Evolutionary conservation across 148 eudicot species (phyloP), one percentile per base, ranked within the genome.

Genomic region (Chenopodium album): DNA sequence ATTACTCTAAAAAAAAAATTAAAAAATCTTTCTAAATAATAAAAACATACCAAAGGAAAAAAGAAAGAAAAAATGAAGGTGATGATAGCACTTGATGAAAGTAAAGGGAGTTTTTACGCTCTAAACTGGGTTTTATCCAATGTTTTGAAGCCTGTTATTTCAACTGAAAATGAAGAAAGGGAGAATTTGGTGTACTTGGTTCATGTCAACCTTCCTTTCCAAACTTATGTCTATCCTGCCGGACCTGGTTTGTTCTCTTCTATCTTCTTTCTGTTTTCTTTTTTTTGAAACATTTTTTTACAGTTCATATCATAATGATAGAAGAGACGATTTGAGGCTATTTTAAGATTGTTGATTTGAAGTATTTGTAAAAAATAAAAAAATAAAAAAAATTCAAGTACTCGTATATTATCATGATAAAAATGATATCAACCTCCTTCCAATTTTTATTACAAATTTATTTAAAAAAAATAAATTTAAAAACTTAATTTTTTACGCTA

Each of bases 21-120:
- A 0, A 41, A 6, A 41, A 41, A 41, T 4, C 5, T 4, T 34
- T 34, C 41, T 34, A 41, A 62, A n/a, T 1, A 20, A 6, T 7
- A 2, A 56, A 56, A 64, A 47, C 32, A 13, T 19, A 23, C 1
- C 23, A 1, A 26, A 17, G 46, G 0, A 79, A 11, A 7, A 72
- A 54, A 41, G 23, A 29, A 44, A 70, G 22, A 70, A 77, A 79
- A 78, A 83, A 78, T 84, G 84, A 91, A 87, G 85, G 89, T 91
- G 74, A 85, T 91, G 91, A 89, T 91, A 73, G 89, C 90, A 11
- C 4, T 89, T 17, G 93, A 91, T 68, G 89, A 88, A 73, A 91
- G 90, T 77, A 91, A 91, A 8, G 82, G 64, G 67, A 91, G 93
- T 66, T 82, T 86, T 31, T 87, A 91, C n/a, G 90, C 93, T 9